Conservation (phyloP, 129 eudicot genomes). For the Helianthus tuberosus region DNA sequence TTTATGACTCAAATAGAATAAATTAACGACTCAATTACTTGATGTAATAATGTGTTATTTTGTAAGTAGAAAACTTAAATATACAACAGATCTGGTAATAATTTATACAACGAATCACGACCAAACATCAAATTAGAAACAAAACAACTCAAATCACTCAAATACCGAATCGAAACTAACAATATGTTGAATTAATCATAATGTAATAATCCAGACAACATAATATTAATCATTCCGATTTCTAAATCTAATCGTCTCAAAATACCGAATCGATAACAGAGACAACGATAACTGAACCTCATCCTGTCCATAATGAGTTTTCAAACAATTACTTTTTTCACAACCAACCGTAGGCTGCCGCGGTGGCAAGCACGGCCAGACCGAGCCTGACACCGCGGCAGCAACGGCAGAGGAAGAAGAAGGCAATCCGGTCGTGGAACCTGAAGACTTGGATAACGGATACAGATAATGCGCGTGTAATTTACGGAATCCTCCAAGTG, state of each 20-base stretch:
- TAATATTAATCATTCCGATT: constrained; percentile 29
- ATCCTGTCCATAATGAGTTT: constrained; percentile 64
- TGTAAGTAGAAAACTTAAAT: not conserved
- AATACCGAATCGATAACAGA: constrained; percentile 58
- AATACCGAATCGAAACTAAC: not conserved
- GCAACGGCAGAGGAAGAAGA: constrained; percentile 18
- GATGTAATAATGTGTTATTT: not conserved
- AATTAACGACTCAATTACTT: too few relatives aligned
- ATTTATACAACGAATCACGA: not conserved
- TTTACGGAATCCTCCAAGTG: constrained; percentile 69
- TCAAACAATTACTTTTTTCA: constrained; percentile 13
- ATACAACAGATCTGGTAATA: constrained; percentile 4
- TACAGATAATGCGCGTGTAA: constrained; percentile 55
- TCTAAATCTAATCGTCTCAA: constrained; percentile 54
- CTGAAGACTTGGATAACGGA: constrained; percentile 47
- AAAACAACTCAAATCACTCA: not conserved
- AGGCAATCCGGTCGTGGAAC: not conserved
- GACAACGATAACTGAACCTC: constrained; percentile 69
- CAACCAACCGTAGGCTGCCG: constrained; percentile 20
- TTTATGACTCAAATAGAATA: too few relatives aligned
- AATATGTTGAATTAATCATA: not conserved
- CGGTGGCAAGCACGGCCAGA: constrained; percentile 42
- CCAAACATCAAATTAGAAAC: constrained; percentile 8
- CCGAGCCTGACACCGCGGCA: constrained; percentile 26
- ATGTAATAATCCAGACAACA: not conserved